Base-by-base conservation (phyloP, 805 yeast genomes). In the Millerozyma acaciae region DNA sequence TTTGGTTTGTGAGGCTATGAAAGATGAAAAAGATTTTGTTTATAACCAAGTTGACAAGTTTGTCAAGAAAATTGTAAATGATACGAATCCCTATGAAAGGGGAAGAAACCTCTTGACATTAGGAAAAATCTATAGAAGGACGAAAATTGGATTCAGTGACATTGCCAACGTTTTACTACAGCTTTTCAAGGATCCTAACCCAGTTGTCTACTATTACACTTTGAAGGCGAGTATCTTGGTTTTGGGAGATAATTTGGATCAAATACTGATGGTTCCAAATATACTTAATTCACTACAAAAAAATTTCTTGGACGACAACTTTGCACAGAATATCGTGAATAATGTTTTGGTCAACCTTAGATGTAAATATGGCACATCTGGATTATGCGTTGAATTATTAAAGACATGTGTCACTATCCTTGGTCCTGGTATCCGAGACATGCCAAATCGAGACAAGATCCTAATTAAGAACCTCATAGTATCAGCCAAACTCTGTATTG, bases 181-280 rank as follows among this genome's bases (percentile, higher is more conserved):
- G 10, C 64, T 90, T 18, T 54, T 80, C 4, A 61, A 61, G 14
- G 97, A 90, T 55, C 89, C 96, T 0, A 90, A 89, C 51, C 96
- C 96, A 0, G 62, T 76, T 1, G 88, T 93, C 12, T 89, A 85
- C 51, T 70, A 75, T 34, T 81, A 88, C 70, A 69, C 90, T 1
- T 53, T 88, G 44, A 73, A 72, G 29, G 73, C 93, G 0, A 51
- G 83, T 26, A 56, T 73, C 2, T 58, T 72, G 1, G 53, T 84
- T 8, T 62, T 88, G 19, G 77, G 75, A 23, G 75, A 72, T 21
- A 78, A 80, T 31, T 40, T 74, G 7, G 68, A 75, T 16, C 74
- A 70, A 34, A 47, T 62, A 2, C 40, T 51, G 5, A 58, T 69
- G 9, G 66, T 80, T 1, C 53, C 73, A 2, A 63, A 63, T 12